These are phyloP conservation scores for Neopestalotiopsis clavispora DNA, from an alignment of 2,329 filamentous ascomycete genomes.

Conservation along the genomic window DNA sequence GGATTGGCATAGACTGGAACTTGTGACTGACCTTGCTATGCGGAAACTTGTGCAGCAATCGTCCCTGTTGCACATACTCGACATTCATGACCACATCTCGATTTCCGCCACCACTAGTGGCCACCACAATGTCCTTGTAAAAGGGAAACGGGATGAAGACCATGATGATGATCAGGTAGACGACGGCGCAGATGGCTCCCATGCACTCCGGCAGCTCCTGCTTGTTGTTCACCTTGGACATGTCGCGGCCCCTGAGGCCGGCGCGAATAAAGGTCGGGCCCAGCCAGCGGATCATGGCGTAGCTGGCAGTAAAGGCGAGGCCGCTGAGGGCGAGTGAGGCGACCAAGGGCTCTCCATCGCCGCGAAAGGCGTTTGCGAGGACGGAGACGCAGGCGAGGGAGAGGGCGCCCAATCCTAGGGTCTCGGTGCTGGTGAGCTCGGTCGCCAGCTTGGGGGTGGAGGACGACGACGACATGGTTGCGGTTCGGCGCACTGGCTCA, in stretches of 20 bases:
- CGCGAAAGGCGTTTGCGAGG: constrained; percentile 80
- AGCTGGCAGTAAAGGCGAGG: constrained; percentile 81
- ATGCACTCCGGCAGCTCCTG: constrained; percentile 82
- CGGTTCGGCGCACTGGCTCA: not conserved
- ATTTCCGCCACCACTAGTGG: constrained; percentile 92
- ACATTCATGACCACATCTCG: constrained; percentile 80
- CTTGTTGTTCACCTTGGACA: constrained; percentile 71
- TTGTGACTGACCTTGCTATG: constrained; percentile 78
- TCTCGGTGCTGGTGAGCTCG: constrained; percentile 57
- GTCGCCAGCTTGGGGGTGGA: constrained; percentile 30
- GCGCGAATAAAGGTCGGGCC: constrained; percentile 87
- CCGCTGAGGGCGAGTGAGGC: constrained; percentile 87
- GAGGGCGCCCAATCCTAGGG: constrained; percentile 63
- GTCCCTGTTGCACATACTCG: constrained; percentile 77
- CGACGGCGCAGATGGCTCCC: constrained; percentile 90
- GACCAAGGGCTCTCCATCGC: constrained; percentile 80
- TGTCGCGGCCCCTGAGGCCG: constrained; percentile 87
- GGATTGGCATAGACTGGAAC: not conserved
- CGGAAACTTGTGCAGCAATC: constrained; percentile 89
- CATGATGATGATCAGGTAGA: constrained; percentile 88
- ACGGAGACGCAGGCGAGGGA: constrained; percentile 73
- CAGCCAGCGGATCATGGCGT: constrained; percentile 90
- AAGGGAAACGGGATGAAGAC: constrained; percentile 96
- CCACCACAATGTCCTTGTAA: constrained; percentile 96
- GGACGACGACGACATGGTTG: constrained; percentile 14